phyloP scores from a whole-genome alignment of 768 basidiomycete species.

The Holtermanniella nyarrowii region DNA sequence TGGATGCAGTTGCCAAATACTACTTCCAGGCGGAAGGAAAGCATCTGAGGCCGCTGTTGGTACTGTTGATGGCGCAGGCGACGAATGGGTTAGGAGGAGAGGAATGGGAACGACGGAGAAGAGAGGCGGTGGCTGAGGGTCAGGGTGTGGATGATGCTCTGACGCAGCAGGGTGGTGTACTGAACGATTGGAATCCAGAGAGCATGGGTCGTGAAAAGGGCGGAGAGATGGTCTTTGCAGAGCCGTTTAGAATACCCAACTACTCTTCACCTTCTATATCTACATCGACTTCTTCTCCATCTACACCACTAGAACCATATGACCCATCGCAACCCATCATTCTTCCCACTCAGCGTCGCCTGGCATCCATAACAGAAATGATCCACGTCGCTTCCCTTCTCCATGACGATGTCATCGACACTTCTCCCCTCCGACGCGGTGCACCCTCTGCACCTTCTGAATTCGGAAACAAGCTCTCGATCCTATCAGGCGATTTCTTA shows the following conservation, averaged over 20 bases:
- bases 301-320: slow-evolving; percentile 34
- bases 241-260: slow-evolving; percentile 26
- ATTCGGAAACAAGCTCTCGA: slow-evolving; percentile 85
- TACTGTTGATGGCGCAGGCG: slow-evolving; percentile 79
- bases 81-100: slow-evolving; percentile 72
- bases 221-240: slow-evolving; percentile 22
- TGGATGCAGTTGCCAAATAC: slow-evolving; percentile 78
- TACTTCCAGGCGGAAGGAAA: slow-evolving; percentile 75
- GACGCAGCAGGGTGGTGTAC: slow-evolving; percentile 58
- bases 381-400: slow-evolving; percentile 89
- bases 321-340: slow-evolving; percentile 43
- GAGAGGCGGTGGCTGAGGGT: slow-evolving; percentile 54
- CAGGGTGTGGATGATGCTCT: slow-evolving; percentile 68
- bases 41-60: slow-evolving; percentile 78
- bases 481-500: slow-evolving; percentile 91
- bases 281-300: slow-evolving; percentile 29
- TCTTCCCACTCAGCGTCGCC: slow-evolving; percentile 78
- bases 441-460: slow-evolving; percentile 58
- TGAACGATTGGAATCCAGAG: slow-evolving; percentile 80
- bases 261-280: slow-evolving; percentile 1
- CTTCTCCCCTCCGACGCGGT: slow-evolving; percentile 59
- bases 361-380: slow-evolving; percentile 97
- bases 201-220: slow-evolving; percentile 25
- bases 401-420: slow-evolving; percentile 82
- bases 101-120: slow-evolving; percentile 42